Conservation (phyloP, 148 eudicot genomes). For the Cornus kousa region DNA sequence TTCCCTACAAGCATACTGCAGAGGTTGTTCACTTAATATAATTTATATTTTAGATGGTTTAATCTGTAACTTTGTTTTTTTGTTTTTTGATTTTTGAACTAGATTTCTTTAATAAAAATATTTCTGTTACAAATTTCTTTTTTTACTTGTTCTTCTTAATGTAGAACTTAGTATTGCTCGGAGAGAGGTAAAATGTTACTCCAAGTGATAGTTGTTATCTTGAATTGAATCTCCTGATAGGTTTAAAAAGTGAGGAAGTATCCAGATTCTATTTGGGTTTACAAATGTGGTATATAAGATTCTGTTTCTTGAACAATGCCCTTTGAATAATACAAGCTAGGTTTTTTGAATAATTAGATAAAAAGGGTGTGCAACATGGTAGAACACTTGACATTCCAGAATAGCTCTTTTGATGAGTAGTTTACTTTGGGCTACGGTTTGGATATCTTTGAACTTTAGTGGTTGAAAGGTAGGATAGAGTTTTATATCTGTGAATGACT, state of each 20-base stretch:
- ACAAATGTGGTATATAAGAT: too few relatives aligned
- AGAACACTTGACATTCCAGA: background rate
- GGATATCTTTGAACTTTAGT: background rate
- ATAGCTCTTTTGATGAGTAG: background rate
- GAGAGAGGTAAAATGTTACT: background rate
- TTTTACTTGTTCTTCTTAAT: background rate
- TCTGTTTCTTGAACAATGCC: background rate
- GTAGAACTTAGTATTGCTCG: background rate
- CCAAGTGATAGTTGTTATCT: too few relatives aligned
- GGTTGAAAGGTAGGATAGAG: background rate
- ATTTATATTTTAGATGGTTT: slow-evolving; percentile 1
- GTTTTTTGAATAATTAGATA: background rate
- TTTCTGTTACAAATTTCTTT: background rate
- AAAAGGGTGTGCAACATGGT: background rate
- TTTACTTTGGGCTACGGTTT: background rate
- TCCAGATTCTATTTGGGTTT: too few relatives aligned
- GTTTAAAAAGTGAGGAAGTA: too few relatives aligned
- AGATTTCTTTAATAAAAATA: background rate
- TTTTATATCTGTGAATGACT: background rate
- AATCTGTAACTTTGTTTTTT: background rate
- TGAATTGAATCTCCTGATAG: too few relatives aligned
- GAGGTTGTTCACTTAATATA: slow-evolving; percentile 46
- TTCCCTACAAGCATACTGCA: slow-evolving; percentile 80
- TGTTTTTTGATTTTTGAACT: background rate
- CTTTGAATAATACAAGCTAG: background rate